Evolutionary conservation across 352 stramenopile genomes (phyloP).

Genomic region (Phytophthora uliginosa): DNA sequence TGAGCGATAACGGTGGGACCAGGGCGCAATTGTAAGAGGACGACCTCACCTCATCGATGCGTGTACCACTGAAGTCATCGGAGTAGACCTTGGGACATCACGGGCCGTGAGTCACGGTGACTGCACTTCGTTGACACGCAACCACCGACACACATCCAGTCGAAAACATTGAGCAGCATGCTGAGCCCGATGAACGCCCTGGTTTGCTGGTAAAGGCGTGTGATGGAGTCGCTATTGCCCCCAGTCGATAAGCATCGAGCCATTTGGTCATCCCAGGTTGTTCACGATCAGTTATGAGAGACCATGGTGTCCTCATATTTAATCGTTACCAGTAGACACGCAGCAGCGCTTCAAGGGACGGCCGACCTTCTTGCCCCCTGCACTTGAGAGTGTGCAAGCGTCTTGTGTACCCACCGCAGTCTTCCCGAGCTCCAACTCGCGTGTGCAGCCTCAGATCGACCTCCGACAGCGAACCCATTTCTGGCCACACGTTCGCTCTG

Average conservation of each 20-base stretch:
- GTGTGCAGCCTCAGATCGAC: not conserved
- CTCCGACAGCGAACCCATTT: not conserved
- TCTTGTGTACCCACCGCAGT: not conserved
- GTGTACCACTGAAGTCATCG: not conserved
- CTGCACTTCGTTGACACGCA: not conserved
- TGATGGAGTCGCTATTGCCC: too few relatives aligned
- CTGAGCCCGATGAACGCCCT: too few relatives aligned
- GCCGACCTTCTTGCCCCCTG: not conserved
- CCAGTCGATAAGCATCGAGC: too few relatives aligned
- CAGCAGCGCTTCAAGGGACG: not conserved
- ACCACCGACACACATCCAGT: not conserved
- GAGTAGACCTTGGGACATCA: not conserved
- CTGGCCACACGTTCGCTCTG: constrained; percentile 14
- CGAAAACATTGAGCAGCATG: too few relatives aligned
- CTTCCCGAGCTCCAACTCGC: not conserved
- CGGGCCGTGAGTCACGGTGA: not conserved
- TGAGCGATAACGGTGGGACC: not conserved
- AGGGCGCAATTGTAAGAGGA: not conserved
- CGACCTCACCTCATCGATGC: not conserved
- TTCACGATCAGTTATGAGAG: not conserved
- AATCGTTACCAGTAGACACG: not conserved
- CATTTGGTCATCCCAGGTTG: not conserved
- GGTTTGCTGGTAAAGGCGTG: too few relatives aligned
- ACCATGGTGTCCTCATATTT: not conserved
- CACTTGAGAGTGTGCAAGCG: not conserved